phyloP scores from a whole-genome alignment of 345 rosid species.

The Mangifera indica region DNA sequence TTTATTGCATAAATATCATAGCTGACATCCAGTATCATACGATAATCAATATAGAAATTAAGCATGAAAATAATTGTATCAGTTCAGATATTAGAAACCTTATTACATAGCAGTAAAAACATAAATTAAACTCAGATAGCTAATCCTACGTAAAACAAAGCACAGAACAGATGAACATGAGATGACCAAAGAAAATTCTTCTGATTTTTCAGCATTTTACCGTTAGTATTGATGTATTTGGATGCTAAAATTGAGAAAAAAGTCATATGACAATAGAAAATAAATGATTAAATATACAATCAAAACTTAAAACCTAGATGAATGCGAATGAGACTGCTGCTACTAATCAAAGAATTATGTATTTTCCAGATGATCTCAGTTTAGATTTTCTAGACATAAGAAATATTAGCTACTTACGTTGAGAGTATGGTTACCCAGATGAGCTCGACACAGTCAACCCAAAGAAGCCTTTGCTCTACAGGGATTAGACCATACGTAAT shows the following conservation, averaged over 20 bases:
- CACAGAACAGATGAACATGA: not conserved
- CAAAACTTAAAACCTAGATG: not conserved
- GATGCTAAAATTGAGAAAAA: not conserved
- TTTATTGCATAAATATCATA: not conserved
- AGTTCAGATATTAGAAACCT: not conserved
- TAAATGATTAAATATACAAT: not conserved
- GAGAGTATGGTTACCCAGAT: constrained; percentile 93
- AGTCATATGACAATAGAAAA: not conserved
- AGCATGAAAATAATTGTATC: not conserved
- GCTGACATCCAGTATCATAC: not conserved
- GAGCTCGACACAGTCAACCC: constrained; percentile 95
- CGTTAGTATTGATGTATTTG: not conserved
- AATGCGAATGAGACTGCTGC: not conserved
- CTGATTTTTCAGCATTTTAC: not conserved
- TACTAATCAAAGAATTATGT: constrained; percentile 5
- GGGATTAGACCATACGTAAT: constrained; percentile 80
- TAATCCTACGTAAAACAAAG: not conserved
- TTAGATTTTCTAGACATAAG: constrained; percentile 2
- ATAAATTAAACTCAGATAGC: not conserved
- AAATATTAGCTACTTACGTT: constrained; percentile 47
- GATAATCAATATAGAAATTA: not conserved
- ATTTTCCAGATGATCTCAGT: not conserved
- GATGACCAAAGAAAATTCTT: not conserved
- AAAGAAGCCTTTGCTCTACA: constrained; percentile 87
- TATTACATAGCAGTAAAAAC: not conserved